Evolutionary conservation across 2,329 filamentous ascomycete genomes (phyloP).

Genomic region (Aureobasidium sp.): DNA sequence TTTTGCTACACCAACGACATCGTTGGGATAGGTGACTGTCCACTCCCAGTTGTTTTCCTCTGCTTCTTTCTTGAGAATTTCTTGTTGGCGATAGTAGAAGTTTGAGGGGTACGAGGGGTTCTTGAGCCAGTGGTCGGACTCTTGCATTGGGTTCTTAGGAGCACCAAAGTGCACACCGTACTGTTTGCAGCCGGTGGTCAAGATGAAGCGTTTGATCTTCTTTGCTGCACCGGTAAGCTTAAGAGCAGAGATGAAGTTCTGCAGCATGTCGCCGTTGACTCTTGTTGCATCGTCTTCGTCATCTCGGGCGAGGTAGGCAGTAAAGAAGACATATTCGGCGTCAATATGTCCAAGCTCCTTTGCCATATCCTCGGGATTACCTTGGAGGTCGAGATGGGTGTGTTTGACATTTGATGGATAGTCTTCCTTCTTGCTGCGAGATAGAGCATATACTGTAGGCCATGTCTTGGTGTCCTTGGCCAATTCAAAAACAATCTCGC

Average conservation of each 20-base stretch:
- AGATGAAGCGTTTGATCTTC: slow-evolving; percentile 41
- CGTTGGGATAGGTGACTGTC: slow-evolving; percentile 40
- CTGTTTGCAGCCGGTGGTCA: slow-evolving; percentile 46
- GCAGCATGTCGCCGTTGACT: slow-evolving; percentile 40
- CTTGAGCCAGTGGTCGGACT: slow-evolving; percentile 41
- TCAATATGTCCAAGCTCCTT: slow-evolving; percentile 30
- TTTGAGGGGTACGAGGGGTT: slow-evolving; percentile 34
- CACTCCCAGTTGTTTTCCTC: slow-evolving; percentile 31
- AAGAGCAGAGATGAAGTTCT: slow-evolving; percentile 43
- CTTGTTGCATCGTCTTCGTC: slow-evolving; percentile 31
- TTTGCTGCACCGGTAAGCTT: slow-evolving; percentile 35
- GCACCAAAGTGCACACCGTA: slow-evolving; percentile 48
- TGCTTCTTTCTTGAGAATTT: slow-evolving; percentile 33
- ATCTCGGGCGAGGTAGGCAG: slow-evolving; percentile 36
- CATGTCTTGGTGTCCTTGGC: slow-evolving; percentile 30
- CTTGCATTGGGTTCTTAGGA: slow-evolving; percentile 42
- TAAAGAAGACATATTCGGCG: slow-evolving; percentile 38
- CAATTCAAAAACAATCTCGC: slow-evolving; percentile 35
- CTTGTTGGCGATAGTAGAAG: slow-evolving; percentile 48
- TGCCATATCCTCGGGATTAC: slow-evolving; percentile 31
- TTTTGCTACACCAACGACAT: slow-evolving; percentile 38
- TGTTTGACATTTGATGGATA: slow-evolving; percentile 33
- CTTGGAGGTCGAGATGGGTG: slow-evolving; percentile 33
- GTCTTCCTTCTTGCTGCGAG: slow-evolving; percentile 33
- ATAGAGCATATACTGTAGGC: slow-evolving; percentile 35